phyloP scores from a whole-genome alignment of 805 yeast genomes.

The Hanseniaspora valbyensis region DNA sequence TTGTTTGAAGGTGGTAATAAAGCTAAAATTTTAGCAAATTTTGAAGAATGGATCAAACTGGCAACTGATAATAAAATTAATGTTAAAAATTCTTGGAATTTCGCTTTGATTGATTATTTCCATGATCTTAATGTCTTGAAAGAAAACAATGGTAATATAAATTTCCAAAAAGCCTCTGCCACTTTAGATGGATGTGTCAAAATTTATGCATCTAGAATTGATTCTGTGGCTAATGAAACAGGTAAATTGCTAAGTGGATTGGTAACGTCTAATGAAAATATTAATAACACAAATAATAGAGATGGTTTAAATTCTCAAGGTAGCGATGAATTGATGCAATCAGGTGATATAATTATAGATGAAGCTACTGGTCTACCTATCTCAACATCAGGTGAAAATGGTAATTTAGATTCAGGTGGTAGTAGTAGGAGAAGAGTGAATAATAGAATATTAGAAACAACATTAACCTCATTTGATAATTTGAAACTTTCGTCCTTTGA shows the following conservation, averaged over 20 bases:
- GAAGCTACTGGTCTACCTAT: constrained; percentile 28
- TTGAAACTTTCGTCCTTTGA: constrained; percentile 48
- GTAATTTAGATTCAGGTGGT: constrained; percentile 22
- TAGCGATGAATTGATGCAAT: constrained; percentile 20
- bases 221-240: constrained; percentile 83
- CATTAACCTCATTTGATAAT: constrained; percentile 41
- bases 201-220: constrained; percentile 82
- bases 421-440: constrained; percentile 24
- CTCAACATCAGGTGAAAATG: constrained; percentile 21
- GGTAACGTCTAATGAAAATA: constrained; percentile 34
- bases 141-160: constrained; percentile 57
- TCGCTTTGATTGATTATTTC: constrained; percentile 84
- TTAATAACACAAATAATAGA: constrained; percentile 19
- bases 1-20: constrained; percentile 26
- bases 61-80: constrained; percentile 79
- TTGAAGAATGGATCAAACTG: constrained; percentile 72
- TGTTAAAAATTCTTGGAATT: constrained; percentile 76
- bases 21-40: constrained; percentile 40
- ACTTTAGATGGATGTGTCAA: constrained; percentile 92
- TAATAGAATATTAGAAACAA: constrained; percentile 32
- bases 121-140: constrained; percentile 65
- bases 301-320: constrained; percentile 23
- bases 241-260: constrained; percentile 72
- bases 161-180: constrained; percentile 83
- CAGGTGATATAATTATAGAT: constrained; percentile 26